Conservation (phyloP, 257 asterid genomes). For the Fraxinus excelsior region DNA sequence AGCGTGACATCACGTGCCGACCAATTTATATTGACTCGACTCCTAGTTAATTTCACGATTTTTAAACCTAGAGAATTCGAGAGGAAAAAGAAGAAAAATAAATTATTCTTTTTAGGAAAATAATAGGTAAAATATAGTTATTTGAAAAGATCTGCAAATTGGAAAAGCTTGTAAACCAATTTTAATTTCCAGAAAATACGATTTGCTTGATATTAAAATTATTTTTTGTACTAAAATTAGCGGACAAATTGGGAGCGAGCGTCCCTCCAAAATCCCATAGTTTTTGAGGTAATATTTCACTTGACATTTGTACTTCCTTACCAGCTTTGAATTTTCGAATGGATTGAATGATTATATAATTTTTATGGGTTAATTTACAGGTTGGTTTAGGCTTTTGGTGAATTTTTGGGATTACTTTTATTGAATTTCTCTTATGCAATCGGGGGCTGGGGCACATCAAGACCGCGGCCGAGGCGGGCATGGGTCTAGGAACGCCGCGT, state of each 20-base stretch:
- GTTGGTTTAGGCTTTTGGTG: neutral
- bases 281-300: neutral
- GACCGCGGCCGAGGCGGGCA: constrained; percentile 74
- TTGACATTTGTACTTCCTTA: neutral
- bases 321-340: neutral
- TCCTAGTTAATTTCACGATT: neutral
- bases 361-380: neutral
- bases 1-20: neutral
- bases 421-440: constrained; percentile 58
- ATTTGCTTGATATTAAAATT: neutral
- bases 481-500: constrained; percentile 73
- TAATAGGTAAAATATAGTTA: no score
- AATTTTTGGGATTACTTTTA: neutral
- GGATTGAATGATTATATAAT: neutral
- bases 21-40: neutral
- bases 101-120: neutral
- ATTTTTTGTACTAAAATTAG: neutral
- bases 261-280: neutral
- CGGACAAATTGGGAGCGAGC: neutral
- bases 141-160: neutral
- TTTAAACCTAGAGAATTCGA: neutral
- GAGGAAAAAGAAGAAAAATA: neutral
- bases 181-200: neutral
- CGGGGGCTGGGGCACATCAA: constrained; percentile 92
- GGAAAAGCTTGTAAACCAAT: neutral